These are phyloP conservation scores for Scutellaria barbata DNA, from an alignment of 257 asterid species.

Conservation along the genomic window DNA sequence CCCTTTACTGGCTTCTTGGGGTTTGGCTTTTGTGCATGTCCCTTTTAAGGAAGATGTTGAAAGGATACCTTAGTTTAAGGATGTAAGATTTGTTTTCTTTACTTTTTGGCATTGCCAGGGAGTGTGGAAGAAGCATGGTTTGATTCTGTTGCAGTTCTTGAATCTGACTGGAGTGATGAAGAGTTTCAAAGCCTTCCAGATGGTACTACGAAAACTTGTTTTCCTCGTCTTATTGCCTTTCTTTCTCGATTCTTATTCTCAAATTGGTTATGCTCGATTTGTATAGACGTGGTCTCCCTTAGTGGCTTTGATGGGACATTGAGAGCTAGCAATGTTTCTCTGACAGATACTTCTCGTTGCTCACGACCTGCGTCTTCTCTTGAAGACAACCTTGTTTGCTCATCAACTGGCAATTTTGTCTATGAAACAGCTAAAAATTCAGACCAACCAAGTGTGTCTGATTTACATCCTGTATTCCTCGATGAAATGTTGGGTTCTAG, in stretches of 20 bases:
- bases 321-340: constrained; percentile 23
- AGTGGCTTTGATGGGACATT: constrained; percentile 51
- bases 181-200: constrained; percentile 84
- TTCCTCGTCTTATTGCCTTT: not conserved
- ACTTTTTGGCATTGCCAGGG: constrained; percentile 41
- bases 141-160: constrained; percentile 72
- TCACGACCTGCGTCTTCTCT: too few relatives aligned
- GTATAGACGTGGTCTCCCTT: constrained; percentile 58
- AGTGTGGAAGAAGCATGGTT: constrained; percentile 80
- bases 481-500: constrained; percentile 60
- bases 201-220: constrained; percentile 46
- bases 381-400: too few relatives aligned
- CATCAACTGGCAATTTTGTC: constrained; percentile 34
- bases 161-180: constrained; percentile 82
- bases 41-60: not conserved
- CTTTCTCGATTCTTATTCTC: not conserved
- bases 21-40: not conserved
- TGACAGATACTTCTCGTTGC: constrained; percentile 19
- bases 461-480: constrained; percentile 50
- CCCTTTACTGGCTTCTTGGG: not conserved
- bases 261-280: not conserved
- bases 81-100: not conserved
- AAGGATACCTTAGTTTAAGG: not conserved
- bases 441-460: too few relatives aligned
- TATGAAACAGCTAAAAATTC: too few relatives aligned